Base-by-base conservation (phyloP, 106 monocot species). In the Allium cepa region DNA sequence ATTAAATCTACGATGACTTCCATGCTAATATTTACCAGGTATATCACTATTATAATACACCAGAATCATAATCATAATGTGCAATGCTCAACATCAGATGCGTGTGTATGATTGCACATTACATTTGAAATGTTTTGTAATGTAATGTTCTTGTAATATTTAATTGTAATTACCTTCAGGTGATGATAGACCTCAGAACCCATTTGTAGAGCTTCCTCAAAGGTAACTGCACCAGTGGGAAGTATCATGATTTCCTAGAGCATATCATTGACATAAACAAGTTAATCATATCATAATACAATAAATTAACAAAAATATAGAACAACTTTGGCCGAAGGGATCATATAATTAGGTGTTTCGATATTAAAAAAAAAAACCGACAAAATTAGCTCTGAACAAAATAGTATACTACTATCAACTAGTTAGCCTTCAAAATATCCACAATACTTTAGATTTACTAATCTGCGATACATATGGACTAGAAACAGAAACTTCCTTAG, bases 171-270 rank as follows among this genome's bases (percentile, higher is more conserved):
- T 90, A 93, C 99, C 99, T 90, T 99, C 13, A 99, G 80, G 65
- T 99, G 83, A 78, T 87, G 90, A 81, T 93, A 99, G 12, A 87
- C 90, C 78, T 99, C 99, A 57, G 84, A 77, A 67, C 87, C 87
- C 93, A 99, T 99, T 64, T 90, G 90, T 77, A 99, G 75, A 69
- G 93, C 99, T 69, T 99, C 93, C 59, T 83, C 87, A 67, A 93
- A 99, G 67, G 66, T 87, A 73, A 63, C 85, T 53, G 99, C 99
- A 68, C 87, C 87, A 71, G 90, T 51, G 68, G 99, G 99, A 55
- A 99, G 74, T 68, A 93, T 93, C 99, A 99, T 99, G 79, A 99
- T 90, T 82, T 92, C 97, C 97, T 97, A 78, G 60, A 74, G 76
- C 58, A 60, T 48, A 72, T 62, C 26, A 53, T 51, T 36, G 36